Evolutionary conservation across 306 rosid species (phyloP), one percentile per base, ranked within the genome.

Genomic region (Dalbergia cochinchinensis): DNA sequence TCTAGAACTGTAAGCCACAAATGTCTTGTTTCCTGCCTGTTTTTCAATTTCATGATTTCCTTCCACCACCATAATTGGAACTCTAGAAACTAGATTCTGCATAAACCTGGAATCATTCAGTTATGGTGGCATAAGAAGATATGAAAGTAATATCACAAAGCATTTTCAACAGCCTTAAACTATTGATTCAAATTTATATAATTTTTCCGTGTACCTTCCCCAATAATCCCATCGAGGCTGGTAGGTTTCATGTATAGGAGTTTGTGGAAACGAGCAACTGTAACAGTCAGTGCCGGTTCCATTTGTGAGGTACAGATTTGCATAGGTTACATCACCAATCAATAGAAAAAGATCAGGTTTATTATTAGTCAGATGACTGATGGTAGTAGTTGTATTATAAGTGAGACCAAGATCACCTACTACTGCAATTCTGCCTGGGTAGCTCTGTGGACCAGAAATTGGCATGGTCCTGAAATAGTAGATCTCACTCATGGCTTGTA

Each of bases 321-420:
- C 97, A 65, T 94, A 94, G 41, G 90, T 83, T 53, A 94, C 88
- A 74, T 94, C 97, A 35, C 97, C 98, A 12, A 94, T 61, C 88
- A 94, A 83, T 18, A 94, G 84, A 73, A 94, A 59, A 77, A 94
- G 98, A 79, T 90, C 89, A 78, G 98, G 98, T 34, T 90, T 31
- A 48, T 91, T 88, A 14, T 66, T 86, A 44, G 77, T 80, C 90
- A 94, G 10, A 84, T 94, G 97, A 86, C 81, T 66, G n/a, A 94
- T 71, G 33, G 97, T 94, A 65, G 93, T 26, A 54, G 98, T 90
- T 18, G 97, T 88, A 69, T 94, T 94, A 85, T 87, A 88, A 39
- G 98, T 94, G 68, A 94, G 97, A 69, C 98, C 98, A 83, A 94
- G 98, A 84, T 91, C 98, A 76, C 98, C 97, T 45, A 87, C 90